Conservation (phyloP, 148 eudicot genomes). For the Rhododendron vialii region DNA sequence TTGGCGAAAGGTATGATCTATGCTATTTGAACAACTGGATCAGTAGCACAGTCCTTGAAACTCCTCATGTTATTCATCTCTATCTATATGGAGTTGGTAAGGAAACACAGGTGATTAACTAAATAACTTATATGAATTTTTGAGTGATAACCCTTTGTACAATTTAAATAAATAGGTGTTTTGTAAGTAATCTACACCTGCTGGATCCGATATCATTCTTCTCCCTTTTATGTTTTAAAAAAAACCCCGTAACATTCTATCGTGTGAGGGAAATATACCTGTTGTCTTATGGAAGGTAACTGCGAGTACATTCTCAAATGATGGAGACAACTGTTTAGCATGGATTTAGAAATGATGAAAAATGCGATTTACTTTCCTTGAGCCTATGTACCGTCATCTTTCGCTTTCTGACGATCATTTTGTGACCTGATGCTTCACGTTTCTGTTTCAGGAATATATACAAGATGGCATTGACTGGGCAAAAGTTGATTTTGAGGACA, state of each 20-base stretch:
- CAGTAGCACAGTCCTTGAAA: background rate
- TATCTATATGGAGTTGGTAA: background rate
- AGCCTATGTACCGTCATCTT: background rate
- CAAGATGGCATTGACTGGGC: slow-evolving; percentile 99
- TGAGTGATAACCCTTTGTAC: background rate
- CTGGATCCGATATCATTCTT: background rate
- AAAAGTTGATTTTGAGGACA: slow-evolving; percentile 94
- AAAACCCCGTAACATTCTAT: background rate
- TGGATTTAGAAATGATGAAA: background rate
- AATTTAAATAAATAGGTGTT: background rate
- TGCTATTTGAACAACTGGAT: background rate
- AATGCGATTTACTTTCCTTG: background rate
- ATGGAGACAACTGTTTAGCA: background rate
- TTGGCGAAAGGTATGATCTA: background rate
- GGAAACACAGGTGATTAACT: background rate
- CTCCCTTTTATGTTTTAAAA: background rate
- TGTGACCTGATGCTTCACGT: background rate
- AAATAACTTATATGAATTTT: background rate
- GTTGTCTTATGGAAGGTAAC: background rate
- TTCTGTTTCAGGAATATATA: slow-evolving; percentile 71
- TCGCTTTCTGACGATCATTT: background rate
- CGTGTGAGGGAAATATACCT: background rate
- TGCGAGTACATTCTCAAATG: background rate
- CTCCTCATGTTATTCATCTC: background rate
- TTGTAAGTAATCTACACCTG: background rate